Evolutionary conservation across 805 yeast species (phyloP), one percentile per base, ranked within the genome.

Genomic region (Saccharomycopsis schoenii): DNA sequence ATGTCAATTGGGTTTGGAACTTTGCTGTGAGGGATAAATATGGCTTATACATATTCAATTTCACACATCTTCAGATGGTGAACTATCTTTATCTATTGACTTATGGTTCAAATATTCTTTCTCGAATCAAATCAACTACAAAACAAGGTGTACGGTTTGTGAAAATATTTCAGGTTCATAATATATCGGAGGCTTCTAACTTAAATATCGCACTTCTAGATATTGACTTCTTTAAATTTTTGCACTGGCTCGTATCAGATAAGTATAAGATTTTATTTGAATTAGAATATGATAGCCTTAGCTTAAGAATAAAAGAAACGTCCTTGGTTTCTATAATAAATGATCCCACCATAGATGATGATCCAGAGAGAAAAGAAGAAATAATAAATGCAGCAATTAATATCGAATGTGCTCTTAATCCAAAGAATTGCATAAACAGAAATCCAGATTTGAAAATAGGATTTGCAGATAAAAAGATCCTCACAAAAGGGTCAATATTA

Each of bases 1-100:
- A 57, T 21, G 36, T 57, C 36, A 57, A 57, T 21, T 51, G 39
- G 21, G 55, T 34, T 29, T 57, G 59, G 59, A 57, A 47, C 29
- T 14, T 57, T 47, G 50, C 50, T 8, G 41, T 57, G 17, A 15
- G 50, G 41, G 36, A 37, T 34, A 47, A 17, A 19, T 17, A 47
- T 6, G 59, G 50, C 19, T 24, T 57, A 17, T 47, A 41, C 36
- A 21, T 57, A 10, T 37, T 57, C n/a, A 57, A 57, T 37, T 36
- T 57, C 9, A 57, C 59, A 1, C 19, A 36, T 57, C 34, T 43
- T 34, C 19, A 40, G 15, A 47, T 57, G 59, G 34, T 29, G 12
- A 19, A 36, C 12, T 57, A 42, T 21, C 36, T 57, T 2, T 25
- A 25, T 17, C 36, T 43, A 14, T 42, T 57, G 17, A n/a, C 55